Conservation (phyloP, 2,329 filamentous ascomycete genomes). For the Nothophaeocryptopus gaeumannii region DNA sequence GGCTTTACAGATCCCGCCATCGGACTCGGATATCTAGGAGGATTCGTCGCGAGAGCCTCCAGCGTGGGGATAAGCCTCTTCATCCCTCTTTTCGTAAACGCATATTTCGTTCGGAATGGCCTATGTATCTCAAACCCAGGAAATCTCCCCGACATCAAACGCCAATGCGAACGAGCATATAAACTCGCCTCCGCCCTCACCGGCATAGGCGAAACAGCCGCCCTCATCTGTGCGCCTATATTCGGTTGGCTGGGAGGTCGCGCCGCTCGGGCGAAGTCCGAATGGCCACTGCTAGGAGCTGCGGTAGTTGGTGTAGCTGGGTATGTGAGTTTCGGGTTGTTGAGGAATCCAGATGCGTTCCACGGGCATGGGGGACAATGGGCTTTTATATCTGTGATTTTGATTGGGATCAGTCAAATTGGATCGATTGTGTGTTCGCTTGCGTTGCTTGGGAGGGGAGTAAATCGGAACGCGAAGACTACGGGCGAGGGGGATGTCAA, state of each 20-base stretch:
- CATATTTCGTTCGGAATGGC: constrained; percentile 78
- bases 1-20: constrained; percentile 76
- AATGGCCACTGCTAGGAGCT: constrained; percentile 70
- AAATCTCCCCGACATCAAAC: constrained; percentile 64
- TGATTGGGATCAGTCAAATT: constrained; percentile 91
- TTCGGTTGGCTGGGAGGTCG: constrained; percentile 83
- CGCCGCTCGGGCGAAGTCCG: constrained; percentile 50
- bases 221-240: constrained; percentile 76
- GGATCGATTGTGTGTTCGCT: constrained; percentile 94
- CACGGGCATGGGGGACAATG: constrained; percentile 58
- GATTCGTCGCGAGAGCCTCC: constrained; percentile 90
- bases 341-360: constrained; percentile 70
- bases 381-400: constrained; percentile 66
- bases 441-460: constrained; percentile 78
- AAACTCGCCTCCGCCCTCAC: constrained; percentile 82
- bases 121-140: constrained; percentile 61
- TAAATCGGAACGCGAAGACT: constrained; percentile 50
- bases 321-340: constrained; percentile 72
- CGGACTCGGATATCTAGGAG: constrained; percentile 82
- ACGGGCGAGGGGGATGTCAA: constrained; percentile 13
- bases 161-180: constrained; percentile 82
- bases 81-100: constrained; percentile 88
- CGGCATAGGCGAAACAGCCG: constrained; percentile 82
- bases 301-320: constrained; percentile 72
- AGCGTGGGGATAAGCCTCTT: constrained; percentile 95